phyloP scores from a whole-genome alignment of 148 eudicot genomes.

The Amaranthus palmeri region DNA sequence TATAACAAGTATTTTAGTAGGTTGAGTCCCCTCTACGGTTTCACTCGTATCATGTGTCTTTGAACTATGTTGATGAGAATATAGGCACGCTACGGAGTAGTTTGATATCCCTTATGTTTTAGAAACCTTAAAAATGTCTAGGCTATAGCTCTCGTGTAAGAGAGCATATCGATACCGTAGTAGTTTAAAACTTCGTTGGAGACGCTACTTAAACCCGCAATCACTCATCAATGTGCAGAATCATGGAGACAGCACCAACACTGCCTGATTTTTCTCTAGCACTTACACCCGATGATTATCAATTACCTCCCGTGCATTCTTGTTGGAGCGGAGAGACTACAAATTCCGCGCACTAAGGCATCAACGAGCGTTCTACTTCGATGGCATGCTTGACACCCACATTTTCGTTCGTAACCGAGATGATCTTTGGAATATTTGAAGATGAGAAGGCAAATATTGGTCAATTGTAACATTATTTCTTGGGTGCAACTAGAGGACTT shows the following conservation, averaged over 20 bases:
- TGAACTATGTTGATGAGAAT: too few relatives aligned
- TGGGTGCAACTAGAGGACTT: constrained; percentile 5
- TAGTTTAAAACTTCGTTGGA: neutral
- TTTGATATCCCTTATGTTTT: too few relatives aligned
- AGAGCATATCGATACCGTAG: too few relatives aligned
- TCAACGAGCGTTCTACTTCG: constrained; percentile 6
- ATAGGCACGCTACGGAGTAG: too few relatives aligned
- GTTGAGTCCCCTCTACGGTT: too few relatives aligned
- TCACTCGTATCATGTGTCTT: too few relatives aligned
- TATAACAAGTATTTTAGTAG: too few relatives aligned
- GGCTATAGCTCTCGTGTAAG: too few relatives aligned
- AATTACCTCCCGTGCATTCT: constrained; percentile 60
- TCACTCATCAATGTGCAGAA: constrained; percentile 39
- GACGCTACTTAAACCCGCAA: neutral
- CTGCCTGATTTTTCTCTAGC: constrained; percentile 91
- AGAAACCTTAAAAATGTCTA: too few relatives aligned
- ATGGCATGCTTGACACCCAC: neutral
- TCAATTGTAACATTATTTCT: constrained; percentile 10
- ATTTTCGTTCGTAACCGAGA: neutral
- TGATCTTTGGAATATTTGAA: neutral
- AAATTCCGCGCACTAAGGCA: constrained; percentile 31
- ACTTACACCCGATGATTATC: constrained; percentile 87
- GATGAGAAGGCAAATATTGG: constrained; percentile 14
- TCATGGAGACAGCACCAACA: constrained; percentile 96
- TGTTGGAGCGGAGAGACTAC: constrained; percentile 67